Conservation (phyloP, 306 rosid species). For the Purshia tridentata region DNA sequence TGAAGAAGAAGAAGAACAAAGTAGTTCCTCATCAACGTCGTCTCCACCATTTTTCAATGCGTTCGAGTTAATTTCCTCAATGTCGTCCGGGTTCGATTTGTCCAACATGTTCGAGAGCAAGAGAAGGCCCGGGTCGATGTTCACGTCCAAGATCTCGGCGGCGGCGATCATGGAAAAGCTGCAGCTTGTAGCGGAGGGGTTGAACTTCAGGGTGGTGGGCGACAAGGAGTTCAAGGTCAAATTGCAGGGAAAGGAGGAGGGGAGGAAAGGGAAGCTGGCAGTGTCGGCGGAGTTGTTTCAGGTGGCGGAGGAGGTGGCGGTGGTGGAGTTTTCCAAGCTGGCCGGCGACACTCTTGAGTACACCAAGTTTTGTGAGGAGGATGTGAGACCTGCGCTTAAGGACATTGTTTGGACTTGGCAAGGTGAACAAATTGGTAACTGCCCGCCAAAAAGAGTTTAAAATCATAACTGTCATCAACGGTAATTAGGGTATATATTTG, state of each 20-base stretch:
- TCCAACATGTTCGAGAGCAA: constrained; percentile 67
- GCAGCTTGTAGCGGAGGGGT: constrained; percentile 40
- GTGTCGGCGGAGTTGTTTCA: constrained; percentile 63
- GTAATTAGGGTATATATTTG: neutral
- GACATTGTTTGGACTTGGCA: constrained; percentile 98
- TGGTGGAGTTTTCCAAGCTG: constrained; percentile 59
- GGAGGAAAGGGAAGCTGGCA: constrained; percentile 69
- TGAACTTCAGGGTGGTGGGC: constrained; percentile 42
- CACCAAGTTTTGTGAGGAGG: constrained; percentile 60
- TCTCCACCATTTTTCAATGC: constrained; percentile 76
- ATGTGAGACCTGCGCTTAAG: constrained; percentile 70
- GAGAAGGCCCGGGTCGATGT: constrained; percentile 51
- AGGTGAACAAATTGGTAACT: constrained; percentile 39
- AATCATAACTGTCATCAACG: neutral
- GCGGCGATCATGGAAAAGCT: constrained; percentile 49
- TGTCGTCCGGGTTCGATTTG: constrained; percentile 73
- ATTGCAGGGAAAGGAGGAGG: constrained; percentile 55
- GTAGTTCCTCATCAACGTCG: too few species aligned
- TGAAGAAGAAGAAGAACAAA: neutral
- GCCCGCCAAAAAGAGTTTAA: neutral
- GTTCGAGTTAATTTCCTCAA: constrained; percentile 68
- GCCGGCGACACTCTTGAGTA: constrained; percentile 76
- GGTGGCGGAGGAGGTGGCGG: constrained; percentile 72
- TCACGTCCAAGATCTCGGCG: constrained; percentile 68
- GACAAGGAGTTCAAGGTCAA: constrained; percentile 59